Base-by-base conservation (phyloP, 345 rosid species). In the Eucalyptus polybractea region DNA sequence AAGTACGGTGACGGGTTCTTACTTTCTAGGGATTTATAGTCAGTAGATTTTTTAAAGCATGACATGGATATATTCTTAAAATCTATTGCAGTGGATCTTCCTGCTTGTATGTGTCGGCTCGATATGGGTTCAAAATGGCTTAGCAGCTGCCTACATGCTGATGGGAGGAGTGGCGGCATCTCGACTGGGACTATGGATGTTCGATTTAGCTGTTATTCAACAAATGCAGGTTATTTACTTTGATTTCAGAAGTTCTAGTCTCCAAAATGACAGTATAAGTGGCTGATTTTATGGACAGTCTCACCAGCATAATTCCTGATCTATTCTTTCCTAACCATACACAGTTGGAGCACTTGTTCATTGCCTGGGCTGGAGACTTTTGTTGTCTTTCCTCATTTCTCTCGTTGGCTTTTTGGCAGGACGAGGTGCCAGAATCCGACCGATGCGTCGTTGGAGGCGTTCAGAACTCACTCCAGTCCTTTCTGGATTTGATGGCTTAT, bases 391-490 rank as follows among this genome's bases (percentile, higher is more conserved):
- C 85, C 29, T 15, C 21, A 80, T 50, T 40, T 49, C 27, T 44
- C 25, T 51, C 5, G 3, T 33, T 54, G 31, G 53, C 9, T 8
- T 53, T 21, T 72, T 21, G 37, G 54, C 87, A 96, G 99, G 99
- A 97, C 90, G 93, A 89, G 45, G 99, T 95, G 50, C 94, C 97
- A 3, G 99, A 96, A 92, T 86, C 95, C 4, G 98, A 97, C 89
- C 97, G 99, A 13, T 94, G 98, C 72, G 90, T 96, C 3, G 97
- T 97, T 13, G 99, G 99, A 91, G 99, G 99, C 11, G 99, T 94
- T 50, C 99, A 97, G 88, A 97, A 96, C 93, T 95, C 99, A n/a
- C 96, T 96, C 50, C 98, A 97, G 87, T 94, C 99, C 50, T 90
- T 91, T 50, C 81, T 97, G 91, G 97, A 95, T 80, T 89, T 97